These are phyloP conservation scores for Nicotiana undulata DNA, from an alignment of 257 asterid genomes.

Conservation along the genomic window DNA sequence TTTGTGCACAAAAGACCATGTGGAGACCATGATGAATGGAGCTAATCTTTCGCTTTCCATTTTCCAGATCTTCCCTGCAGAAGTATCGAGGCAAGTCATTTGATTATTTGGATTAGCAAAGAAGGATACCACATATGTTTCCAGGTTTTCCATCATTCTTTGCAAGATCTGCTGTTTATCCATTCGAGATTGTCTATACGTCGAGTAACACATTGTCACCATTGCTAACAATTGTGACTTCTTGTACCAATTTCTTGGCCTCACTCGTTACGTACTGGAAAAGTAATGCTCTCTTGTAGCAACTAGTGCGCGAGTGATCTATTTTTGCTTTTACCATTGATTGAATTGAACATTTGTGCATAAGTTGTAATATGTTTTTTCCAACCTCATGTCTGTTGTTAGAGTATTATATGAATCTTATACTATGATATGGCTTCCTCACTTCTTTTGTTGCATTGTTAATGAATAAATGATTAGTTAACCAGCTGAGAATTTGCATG, in stretches of 20 bases:
- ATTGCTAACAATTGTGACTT: not conserved
- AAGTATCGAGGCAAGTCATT: not conserved
- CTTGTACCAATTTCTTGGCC: not conserved
- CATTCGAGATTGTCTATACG: not conserved
- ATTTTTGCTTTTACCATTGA: not conserved
- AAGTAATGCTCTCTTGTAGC: not conserved
- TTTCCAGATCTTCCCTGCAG: not conserved
- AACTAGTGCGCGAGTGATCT: not conserved
- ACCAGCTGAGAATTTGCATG: not conserved
- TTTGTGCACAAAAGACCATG: slow-evolving; percentile 66
- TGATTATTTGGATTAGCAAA: not conserved
- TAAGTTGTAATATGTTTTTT: not conserved
- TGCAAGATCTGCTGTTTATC: not conserved
- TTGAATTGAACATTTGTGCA: not conserved
- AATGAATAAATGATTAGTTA: not conserved
- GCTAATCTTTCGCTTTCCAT: not conserved
- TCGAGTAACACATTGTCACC: not conserved
- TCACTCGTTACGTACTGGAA: not conserved
- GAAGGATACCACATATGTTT: not conserved
- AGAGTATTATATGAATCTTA: not conserved
- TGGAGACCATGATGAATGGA: slow-evolving; percentile 66
- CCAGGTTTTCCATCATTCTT: not conserved
- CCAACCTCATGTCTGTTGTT: not conserved
- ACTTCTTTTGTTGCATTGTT: not conserved
- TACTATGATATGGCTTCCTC: not conserved